Evolutionary conservation across 2,329 filamentous ascomycete genomes (phyloP).

Genomic region (Monilinia vaccinii-corymbosi): DNA sequence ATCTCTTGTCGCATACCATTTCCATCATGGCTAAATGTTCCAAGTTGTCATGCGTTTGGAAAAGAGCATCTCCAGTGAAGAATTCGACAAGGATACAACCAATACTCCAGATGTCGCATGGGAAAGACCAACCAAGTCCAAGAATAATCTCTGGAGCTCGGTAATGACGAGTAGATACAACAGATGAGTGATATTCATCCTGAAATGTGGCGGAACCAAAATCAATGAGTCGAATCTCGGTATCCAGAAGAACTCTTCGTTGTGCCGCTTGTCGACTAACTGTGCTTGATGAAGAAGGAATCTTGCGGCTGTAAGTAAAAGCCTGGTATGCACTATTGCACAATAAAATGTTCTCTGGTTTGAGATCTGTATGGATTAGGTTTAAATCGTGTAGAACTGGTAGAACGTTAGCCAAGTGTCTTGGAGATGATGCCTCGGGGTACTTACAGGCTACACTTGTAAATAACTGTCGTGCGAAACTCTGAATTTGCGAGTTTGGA

Average conservation of each 20-base stretch:
- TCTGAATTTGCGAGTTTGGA: slow-evolving; percentile 96
- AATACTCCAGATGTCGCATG: slow-evolving; percentile 67
- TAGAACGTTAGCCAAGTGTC: slow-evolving; percentile 13
- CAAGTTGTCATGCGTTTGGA: slow-evolving; percentile 64
- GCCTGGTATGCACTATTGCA: slow-evolving; percentile 58
- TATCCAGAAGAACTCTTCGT: slow-evolving; percentile 55
- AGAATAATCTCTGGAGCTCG: slow-evolving; percentile 63
- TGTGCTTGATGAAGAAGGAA: slow-evolving; percentile 56
- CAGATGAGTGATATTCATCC: slow-evolving; percentile 63
- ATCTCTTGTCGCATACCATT: slow-evolving; percentile 50
- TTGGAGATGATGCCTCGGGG: background rate
- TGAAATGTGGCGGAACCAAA: slow-evolving; percentile 66
- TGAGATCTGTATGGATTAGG: slow-evolving; percentile 82
- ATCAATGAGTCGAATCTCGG: slow-evolving; percentile 61
- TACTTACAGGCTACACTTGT: slow-evolving; percentile 95
- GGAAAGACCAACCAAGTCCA: slow-evolving; percentile 61
- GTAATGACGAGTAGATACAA: slow-evolving; percentile 62
- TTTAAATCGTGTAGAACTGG: slow-evolving; percentile 91
- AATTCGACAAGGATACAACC: slow-evolving; percentile 65
- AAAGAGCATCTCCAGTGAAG: slow-evolving; percentile 61
- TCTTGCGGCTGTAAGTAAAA: slow-evolving; percentile 61
- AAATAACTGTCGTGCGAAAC: slow-evolving; percentile 87
- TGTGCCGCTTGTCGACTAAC: slow-evolving; percentile 53
- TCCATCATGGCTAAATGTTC: slow-evolving; percentile 73
- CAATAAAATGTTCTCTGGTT: slow-evolving; percentile 62